Evolutionary conservation across 805 yeast genomes (phyloP).

Genomic region (Cyberlindnera subsufficiens): DNA sequence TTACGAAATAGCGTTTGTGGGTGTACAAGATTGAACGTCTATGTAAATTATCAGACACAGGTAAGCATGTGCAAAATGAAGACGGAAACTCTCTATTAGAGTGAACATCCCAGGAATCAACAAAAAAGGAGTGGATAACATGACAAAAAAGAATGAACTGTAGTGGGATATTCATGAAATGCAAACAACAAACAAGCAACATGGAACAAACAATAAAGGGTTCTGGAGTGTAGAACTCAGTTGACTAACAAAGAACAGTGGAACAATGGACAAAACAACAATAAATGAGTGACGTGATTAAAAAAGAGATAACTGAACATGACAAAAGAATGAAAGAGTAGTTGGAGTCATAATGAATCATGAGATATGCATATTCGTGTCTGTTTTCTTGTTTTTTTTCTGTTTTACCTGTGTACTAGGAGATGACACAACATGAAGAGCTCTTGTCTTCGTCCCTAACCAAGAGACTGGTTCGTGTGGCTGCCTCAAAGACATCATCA

Average conservation of each 20-base stretch:
- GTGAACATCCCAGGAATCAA: too few species aligned
- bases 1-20: too few species aligned
- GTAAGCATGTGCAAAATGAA: too few species aligned
- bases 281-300: neutral
- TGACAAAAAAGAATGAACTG: neutral
- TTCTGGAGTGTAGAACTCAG: too few species aligned
- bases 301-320: neutral
- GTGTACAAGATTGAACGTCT: too few species aligned
- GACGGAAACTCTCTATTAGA: too few species aligned
- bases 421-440: slow-evolving; percentile 36
- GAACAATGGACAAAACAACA: neutral
- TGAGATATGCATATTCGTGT: neutral
- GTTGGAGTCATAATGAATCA: too few species aligned
- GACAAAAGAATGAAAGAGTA: neutral
- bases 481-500: slow-evolving; percentile 88
- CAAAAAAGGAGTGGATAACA: neutral
- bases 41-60: too few species aligned
- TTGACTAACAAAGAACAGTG: too few species aligned
- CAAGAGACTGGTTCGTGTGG: slow-evolving; percentile 76
- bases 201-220: too few species aligned
- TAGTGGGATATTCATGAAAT: neutral
- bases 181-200: neutral
- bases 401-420: neutral
- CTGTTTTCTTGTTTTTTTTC: neutral
- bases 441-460: slow-evolving; percentile 39